phyloP scores from a whole-genome alignment of 2,329 filamentous ascomycete species.

The Dactylonectria macrodidyma region DNA sequence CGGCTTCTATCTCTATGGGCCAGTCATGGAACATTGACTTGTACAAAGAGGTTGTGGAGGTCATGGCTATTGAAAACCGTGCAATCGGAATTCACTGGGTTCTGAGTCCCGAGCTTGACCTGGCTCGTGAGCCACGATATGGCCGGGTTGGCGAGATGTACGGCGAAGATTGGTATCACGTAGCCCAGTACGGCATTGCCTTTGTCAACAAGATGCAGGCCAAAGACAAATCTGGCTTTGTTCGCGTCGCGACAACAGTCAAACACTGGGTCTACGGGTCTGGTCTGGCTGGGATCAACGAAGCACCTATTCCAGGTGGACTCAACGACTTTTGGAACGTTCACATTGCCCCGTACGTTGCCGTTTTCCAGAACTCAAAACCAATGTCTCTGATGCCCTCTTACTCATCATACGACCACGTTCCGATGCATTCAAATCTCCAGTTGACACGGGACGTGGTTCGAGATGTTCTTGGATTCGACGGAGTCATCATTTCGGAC shows the following conservation, averaged over 20 bases:
- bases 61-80: not conserved
- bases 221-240: not conserved
- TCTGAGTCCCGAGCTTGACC: not conserved
- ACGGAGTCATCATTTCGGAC: not conserved
- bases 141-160: slow-evolving; percentile 4
- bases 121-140: not conserved
- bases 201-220: not conserved
- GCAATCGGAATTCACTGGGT: not conserved
- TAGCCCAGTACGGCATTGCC: not conserved
- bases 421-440: not conserved
- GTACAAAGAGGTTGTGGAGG: not conserved
- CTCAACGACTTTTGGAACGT: not conserved
- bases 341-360: not conserved
- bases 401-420: not conserved
- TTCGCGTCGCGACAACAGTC: not conserved
- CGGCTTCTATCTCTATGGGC: not conserved
- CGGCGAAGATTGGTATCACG: slow-evolving; percentile 1
- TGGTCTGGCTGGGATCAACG: not conserved
- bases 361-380: not conserved
- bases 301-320: too few relatives aligned
- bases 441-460: not conserved
- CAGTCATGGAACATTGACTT: not conserved
- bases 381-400: not conserved
- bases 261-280: slow-evolving; percentile 2
- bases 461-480: not conserved